phyloP scores from a whole-genome alignment of 306 rosid genomes.

The Cicer cuneatum region DNA sequence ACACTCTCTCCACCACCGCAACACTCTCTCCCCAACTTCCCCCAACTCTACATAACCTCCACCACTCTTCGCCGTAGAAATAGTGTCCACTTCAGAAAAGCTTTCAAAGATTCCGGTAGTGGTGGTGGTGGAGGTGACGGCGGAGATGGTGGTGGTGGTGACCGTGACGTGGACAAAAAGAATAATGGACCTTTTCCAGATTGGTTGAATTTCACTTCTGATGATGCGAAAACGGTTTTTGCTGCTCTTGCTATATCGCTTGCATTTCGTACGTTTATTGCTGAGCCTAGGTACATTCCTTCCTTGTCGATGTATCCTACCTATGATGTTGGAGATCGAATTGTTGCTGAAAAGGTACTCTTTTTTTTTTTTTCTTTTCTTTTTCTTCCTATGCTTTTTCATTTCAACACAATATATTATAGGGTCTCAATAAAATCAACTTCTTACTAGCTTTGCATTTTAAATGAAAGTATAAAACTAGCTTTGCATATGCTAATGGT shows the following conservation, averaged over 20 bases:
- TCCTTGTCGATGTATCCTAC: constrained; percentile 99
- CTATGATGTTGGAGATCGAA: constrained; percentile 96
- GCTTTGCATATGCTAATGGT: not conserved
- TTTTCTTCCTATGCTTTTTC: not conserved
- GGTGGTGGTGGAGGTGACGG: constrained; percentile 53
- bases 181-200: constrained; percentile 60
- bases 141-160: constrained; percentile 38
- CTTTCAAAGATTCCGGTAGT: constrained; percentile 53
- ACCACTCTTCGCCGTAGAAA: constrained; percentile 43
- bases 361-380: not conserved
- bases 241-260: constrained; percentile 75
- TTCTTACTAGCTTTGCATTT: not conserved
- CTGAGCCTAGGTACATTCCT: constrained; percentile 99
- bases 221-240: constrained; percentile 83
- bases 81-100: constrained; percentile 45
- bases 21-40: constrained; percentile 21
- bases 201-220: constrained; percentile 78
- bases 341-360: constrained; percentile 93
- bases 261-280: constrained; percentile 74
- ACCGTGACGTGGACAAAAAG: constrained; percentile 55
- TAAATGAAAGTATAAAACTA: not conserved
- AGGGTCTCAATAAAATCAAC: not conserved
- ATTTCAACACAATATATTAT: not conserved
- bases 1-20: constrained; percentile 7
- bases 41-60: constrained; percentile 28